These are phyloP conservation scores for Clarireedia monteithiana DNA, from an alignment of 2,329 filamentous ascomycete genomes.

Conservation along the genomic window DNA sequence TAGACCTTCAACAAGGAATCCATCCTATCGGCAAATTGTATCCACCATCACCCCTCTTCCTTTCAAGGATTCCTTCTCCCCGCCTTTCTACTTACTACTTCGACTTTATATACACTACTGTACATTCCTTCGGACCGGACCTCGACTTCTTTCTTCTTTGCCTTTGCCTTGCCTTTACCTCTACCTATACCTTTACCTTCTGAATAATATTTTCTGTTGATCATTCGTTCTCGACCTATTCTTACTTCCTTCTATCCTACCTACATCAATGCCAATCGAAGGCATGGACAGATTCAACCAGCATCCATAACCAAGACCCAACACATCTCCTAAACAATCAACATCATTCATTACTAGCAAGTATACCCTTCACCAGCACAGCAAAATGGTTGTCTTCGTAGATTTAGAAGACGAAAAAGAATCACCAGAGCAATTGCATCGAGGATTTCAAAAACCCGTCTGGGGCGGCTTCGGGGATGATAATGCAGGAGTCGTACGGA, in stretches of 20 bases:
- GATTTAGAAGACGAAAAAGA: constrained; percentile 28
- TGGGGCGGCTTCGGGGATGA: constrained; percentile 8
- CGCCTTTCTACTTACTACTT: not conserved
- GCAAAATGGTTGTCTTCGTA: constrained; percentile 28
- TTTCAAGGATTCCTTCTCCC: not conserved
- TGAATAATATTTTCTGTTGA: too few species aligned
- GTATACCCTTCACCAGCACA: not conserved
- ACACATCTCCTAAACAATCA: too few species aligned
- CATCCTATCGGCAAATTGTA: not conserved
- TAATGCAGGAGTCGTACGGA: not conserved
- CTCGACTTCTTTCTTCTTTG: too few species aligned
- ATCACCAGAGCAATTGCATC: constrained; percentile 19
- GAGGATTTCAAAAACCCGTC: constrained; percentile 11
- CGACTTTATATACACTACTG: not conserved
- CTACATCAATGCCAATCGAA: constrained; percentile 9
- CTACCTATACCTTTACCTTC: too few species aligned
- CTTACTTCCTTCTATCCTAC: constrained; percentile 18
- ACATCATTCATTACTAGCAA: not conserved
- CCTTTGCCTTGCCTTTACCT: too few species aligned
- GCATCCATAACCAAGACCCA: too few species aligned
- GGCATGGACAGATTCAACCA: not conserved
- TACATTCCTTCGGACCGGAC: too few species aligned
- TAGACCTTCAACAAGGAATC: not conserved
- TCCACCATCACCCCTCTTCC: not conserved
- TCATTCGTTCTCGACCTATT: constrained; percentile 5